A percentile compares a stretch with the other conserved stretches of the same genome.
phyloP scores from a whole-genome alignment of 257 asterid species.

The Solanum chaucha region DNA sequence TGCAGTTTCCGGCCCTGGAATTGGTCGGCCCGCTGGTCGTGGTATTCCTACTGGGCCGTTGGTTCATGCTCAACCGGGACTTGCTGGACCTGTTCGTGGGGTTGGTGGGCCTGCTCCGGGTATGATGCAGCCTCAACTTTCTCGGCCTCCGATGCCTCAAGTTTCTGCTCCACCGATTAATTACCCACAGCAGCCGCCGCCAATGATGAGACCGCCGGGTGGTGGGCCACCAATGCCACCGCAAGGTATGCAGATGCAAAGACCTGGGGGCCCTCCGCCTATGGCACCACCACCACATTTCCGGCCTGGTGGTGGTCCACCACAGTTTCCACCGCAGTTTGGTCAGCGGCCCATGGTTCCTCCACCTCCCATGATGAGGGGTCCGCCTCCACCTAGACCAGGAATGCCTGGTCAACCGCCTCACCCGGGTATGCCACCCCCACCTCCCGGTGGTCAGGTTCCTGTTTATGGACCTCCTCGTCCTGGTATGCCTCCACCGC shows the following conservation, averaged over 20 bases:
- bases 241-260: constrained; percentile 39
- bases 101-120: constrained; percentile 94
- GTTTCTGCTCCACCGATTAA: constrained; percentile 56
- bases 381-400: constrained; percentile 77
- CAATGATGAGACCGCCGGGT: constrained; percentile 46
- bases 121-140: constrained; percentile 96
- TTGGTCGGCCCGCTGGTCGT: constrained; percentile 92
- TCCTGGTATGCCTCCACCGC: constrained; percentile 93
- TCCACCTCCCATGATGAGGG: constrained; percentile 76
- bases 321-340: constrained; percentile 53
- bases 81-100: constrained; percentile 83
- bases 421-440: constrained; percentile 71
- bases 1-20: constrained; percentile 61
- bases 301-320: constrained; percentile 24
- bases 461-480: constrained; percentile 72
- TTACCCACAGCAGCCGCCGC: constrained; percentile 62
- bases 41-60: constrained; percentile 64
- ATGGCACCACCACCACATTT: constrained; percentile 33
- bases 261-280: constrained; percentile 42
- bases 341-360: constrained; percentile 75
- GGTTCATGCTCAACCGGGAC: constrained; percentile 77
- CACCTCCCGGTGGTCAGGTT: constrained; percentile 58
- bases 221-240: constrained; percentile 52
- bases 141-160: constrained; percentile 65
- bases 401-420: constrained; percentile 75